A percentile compares a stretch with the other conserved stretches of the same genome.
Evolutionary conservation across 148 eudicot genomes (phyloP).

Genomic region (Heliosperma pusillum): DNA sequence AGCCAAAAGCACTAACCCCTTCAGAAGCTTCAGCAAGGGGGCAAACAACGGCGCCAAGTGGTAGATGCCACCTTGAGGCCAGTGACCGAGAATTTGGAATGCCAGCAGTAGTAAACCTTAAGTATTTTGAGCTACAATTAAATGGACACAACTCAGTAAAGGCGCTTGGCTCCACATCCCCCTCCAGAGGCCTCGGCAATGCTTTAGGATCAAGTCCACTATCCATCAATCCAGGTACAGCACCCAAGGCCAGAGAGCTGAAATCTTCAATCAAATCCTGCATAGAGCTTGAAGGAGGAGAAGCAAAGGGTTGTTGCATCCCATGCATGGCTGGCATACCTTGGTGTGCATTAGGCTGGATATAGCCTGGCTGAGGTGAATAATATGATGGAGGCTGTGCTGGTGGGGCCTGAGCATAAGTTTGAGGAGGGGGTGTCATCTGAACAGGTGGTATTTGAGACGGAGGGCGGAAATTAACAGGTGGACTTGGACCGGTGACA

Average conservation of each 20-base stretch:
- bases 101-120: slow-evolving; percentile 77
- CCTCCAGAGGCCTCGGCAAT: slow-evolving; percentile 86
- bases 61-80: slow-evolving; percentile 95
- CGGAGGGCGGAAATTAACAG: slow-evolving; percentile 37
- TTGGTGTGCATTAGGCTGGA: slow-evolving; percentile 37
- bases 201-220: slow-evolving; percentile 68
- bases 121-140: slow-evolving; percentile 68
- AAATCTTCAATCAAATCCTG: slow-evolving; percentile 78
- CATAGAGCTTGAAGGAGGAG: slow-evolving; percentile 55
- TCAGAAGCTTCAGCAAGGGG: slow-evolving; percentile 96
- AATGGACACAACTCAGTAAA: slow-evolving; percentile 55
- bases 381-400: slow-evolving; percentile 38
- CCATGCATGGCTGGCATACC: slow-evolving; percentile 42
- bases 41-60: slow-evolving; percentile 95
- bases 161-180: slow-evolving; percentile 63
- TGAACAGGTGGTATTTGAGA: slow-evolving; percentile 33
- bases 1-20: slow-evolving; percentile 58
- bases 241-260: slow-evolving; percentile 65
- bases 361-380: slow-evolving; percentile 52
- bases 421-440: slow-evolving; percentile 39
- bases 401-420: slow-evolving; percentile 45
- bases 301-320: slow-evolving; percentile 50
- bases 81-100: slow-evolving; percentile 88
- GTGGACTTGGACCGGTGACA: slow-evolving; percentile 42
- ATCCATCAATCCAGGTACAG: slow-evolving; percentile 83